phyloP scores from a whole-genome alignment of 2,329 filamentous ascomycete species.

The Metarhizium brunneum region DNA sequence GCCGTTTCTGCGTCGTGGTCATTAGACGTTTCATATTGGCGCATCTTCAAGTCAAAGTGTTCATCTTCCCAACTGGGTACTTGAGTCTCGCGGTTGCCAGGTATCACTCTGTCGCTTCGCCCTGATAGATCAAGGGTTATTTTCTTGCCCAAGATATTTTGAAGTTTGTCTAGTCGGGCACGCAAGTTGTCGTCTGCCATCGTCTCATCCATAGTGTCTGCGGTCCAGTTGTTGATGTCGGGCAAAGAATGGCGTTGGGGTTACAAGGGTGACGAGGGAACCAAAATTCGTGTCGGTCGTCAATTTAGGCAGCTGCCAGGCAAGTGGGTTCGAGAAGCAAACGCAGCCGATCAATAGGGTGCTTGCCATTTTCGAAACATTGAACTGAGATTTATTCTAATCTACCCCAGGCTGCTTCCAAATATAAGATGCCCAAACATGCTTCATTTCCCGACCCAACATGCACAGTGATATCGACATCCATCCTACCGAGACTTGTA shows the following conservation, averaged over 20 bases:
- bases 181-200: constrained; percentile 6
- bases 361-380: too few species aligned
- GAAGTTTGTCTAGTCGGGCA: constrained; percentile 7
- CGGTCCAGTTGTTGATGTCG: not conserved
- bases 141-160: constrained; percentile 8
- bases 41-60: not conserved
- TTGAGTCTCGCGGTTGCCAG: not conserved
- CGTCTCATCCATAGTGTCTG: not conserved
- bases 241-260: not conserved
- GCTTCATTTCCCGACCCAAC: not conserved
- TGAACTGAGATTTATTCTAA: not conserved
- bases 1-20: not conserved
- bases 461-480: not conserved
- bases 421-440: not conserved
- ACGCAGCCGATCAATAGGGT: not conserved
- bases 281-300: not conserved
- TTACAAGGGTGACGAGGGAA: not conserved
- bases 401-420: not conserved
- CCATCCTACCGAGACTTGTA: constrained; percentile 24
- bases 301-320: constrained; percentile 2
- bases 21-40: not conserved
- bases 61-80: constrained; percentile 1
- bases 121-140: constrained; percentile 4
- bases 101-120: not conserved
- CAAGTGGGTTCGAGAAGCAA: not conserved